Conservation (phyloP, 2,329 filamentous ascomycete species). For the Juglanconis oblonga region DNA sequence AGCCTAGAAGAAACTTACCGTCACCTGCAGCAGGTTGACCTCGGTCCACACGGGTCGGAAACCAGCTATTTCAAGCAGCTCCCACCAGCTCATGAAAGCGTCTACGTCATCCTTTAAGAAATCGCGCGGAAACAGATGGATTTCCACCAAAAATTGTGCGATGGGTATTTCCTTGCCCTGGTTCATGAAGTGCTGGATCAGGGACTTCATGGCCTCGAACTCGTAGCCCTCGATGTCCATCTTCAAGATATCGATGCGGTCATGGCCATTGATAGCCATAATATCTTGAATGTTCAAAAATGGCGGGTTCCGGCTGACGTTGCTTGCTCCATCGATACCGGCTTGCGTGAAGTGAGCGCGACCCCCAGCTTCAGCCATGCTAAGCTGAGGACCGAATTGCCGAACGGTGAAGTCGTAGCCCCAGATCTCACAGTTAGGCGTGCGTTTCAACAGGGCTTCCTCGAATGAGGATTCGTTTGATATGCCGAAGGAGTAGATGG, state of each 20-base stretch:
- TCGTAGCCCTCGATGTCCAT: conserved; percentile 38
- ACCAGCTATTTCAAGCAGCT: conserved; percentile 22
- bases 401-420: conserved; percentile 37
- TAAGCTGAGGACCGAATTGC: conserved; percentile 30
- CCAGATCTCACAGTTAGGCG: conserved; percentile 33
- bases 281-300: conserved; percentile 34
- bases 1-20: too few species aligned
- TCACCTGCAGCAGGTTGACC: conserved; percentile 15
- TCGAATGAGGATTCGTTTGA: conserved; percentile 36
- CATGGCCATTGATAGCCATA: conserved; percentile 35
- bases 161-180: conserved; percentile 19
- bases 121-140: conserved; percentile 15
- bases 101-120: conserved; percentile 4
- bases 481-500: conserved; percentile 39
- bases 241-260: conserved; percentile 38
- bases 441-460: conserved; percentile 34
- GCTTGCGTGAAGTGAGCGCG: conserved; percentile 32
- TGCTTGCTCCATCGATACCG: conserved; percentile 29
- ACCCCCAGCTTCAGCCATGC: neutral
- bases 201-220: conserved; percentile 28
- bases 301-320: conserved; percentile 25
- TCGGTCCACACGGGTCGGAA: conserved; percentile 25
- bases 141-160: conserved; percentile 22
- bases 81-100: conserved; percentile 24
- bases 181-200: conserved; percentile 21